These are phyloP conservation scores for Herpetomonas samuelpessoai DNA, from an alignment of 208 protist genomes.

Conservation along the genomic window DNA sequence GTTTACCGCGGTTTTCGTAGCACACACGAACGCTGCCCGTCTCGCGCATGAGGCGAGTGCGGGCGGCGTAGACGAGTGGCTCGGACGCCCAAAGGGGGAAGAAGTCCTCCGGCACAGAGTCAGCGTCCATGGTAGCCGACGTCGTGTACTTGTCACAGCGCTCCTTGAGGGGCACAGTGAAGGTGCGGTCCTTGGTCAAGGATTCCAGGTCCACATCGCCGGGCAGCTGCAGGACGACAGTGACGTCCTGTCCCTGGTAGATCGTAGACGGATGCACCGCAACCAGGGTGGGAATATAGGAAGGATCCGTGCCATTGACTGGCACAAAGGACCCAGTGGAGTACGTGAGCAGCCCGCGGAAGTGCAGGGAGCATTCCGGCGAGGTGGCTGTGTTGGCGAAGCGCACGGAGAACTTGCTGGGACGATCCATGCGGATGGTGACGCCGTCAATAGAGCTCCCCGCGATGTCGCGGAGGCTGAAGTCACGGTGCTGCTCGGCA, in stretches of 20 bases:
- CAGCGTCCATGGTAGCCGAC: not conserved
- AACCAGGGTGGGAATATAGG: slow-evolving; percentile 38
- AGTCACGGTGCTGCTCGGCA: slow-evolving; percentile 21
- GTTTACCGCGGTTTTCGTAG: slow-evolving; percentile 16
- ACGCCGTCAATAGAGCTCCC: slow-evolving; percentile 53
- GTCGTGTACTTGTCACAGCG: not conserved
- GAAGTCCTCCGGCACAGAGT: not conserved
- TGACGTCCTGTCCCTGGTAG: slow-evolving; percentile 22
- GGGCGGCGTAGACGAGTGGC: slow-evolving; percentile 16
- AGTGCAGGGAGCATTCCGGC: slow-evolving; percentile 31
- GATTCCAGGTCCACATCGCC: slow-evolving; percentile 10
- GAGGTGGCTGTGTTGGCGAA: slow-evolving; percentile 55
- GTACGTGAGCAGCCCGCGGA: slow-evolving; percentile 36
- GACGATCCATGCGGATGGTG: slow-evolving; percentile 24
- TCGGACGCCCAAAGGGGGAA: slow-evolving; percentile 8
- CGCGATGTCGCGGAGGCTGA: slow-evolving; percentile 52
- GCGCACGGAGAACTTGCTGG: slow-evolving; percentile 37
- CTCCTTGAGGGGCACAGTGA: not conserved
- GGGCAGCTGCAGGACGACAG: slow-evolving; percentile 44
- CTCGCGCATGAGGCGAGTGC: slow-evolving; percentile 29
- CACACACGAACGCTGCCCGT: slow-evolving; percentile 55
- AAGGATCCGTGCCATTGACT: no score
- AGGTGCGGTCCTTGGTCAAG: not conserved
- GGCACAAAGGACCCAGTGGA: not conserved
- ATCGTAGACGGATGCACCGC: slow-evolving; percentile 52